Evolutionary conservation across 768 basidiomycete genomes (phyloP), one percentile per base, ranked within the genome.

Genomic region (Suillus decipiens): DNA sequence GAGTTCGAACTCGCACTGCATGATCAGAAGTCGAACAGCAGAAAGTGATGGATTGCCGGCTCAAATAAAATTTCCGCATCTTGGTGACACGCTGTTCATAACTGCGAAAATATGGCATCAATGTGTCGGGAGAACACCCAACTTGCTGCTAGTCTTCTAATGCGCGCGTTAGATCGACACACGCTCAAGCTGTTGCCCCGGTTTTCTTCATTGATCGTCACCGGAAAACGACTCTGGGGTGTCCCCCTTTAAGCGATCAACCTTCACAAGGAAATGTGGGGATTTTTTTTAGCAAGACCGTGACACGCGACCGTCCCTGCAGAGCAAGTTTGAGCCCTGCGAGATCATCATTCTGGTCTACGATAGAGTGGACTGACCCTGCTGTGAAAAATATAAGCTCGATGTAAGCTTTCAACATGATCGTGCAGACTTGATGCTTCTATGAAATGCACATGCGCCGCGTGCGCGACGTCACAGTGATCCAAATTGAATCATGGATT

Each of bases 341-440:
- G 2, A 28, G 28, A 53, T 33, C 51, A 53, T 53, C 51, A 53
- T 53, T 53, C 51, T 48, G 39, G 11, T 15, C 9, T 41, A 57
- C 39, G 24, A 57, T 57, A 41, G 11, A 41, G 56, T 57, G 56
- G 56, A 57, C 10, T 0, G 28, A 56, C 55, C 55, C 55, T 56
- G 55, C 55, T 56, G 55, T 56, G 55, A 56, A 56, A 39, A 55
- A 19, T 15, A 37, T 33, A 53, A 53, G 51, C 19, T 53, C 31
- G 7, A 55, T 55, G 36, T 36, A 36, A 22, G 54, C 54, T 36
- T 55, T 37, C 37, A 53, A 53, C 48, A 17, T 28, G 28, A 28
- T 50, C 24, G 14, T 3, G 9, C 9, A 10, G 28, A 31, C 24
- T 24, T 24, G 31, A n/a, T 33, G 51, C 51, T 53, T 53, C 51